Conservation (phyloP, 768 basidiomycete genomes). For the Pleurotus sapidus region DNA sequence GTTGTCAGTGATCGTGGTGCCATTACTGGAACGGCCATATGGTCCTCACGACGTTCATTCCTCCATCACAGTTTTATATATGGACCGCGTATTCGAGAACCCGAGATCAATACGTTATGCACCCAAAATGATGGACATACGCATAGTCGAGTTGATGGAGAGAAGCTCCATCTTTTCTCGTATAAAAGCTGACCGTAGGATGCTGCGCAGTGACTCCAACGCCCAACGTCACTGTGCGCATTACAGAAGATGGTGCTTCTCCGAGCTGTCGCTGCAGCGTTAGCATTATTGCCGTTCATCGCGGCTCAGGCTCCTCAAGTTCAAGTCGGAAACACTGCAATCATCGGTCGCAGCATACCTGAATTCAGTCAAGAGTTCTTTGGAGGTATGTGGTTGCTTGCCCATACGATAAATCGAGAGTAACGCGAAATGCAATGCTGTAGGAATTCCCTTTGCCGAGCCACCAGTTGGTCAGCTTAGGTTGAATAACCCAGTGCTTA, state of each 20-base stretch:
- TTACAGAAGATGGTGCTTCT: not conserved
- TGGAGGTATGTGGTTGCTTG: slow-evolving; percentile 29
- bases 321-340: slow-evolving; percentile 32
- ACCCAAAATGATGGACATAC: no score
- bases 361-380: slow-evolving; percentile 41
- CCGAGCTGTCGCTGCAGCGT: not conserved
- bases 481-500: slow-evolving; percentile 42
- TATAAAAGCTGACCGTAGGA: no score
- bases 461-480: slow-evolving; percentile 48
- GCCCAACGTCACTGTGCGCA: no score
- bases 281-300: slow-evolving; percentile 1
- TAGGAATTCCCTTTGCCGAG: slow-evolving; percentile 54
- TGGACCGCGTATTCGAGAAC: no score
- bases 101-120: no score
- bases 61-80: no score
- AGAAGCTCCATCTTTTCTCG: no score
- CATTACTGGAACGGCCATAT: no score
- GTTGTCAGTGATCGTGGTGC: no score
- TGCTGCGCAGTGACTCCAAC: no score
- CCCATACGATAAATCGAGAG: not conserved
- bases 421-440: slow-evolving; percentile 6
- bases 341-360: slow-evolving; percentile 33
- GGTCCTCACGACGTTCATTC: no score
- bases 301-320: slow-evolving; percentile 29
- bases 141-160: no score